Evolutionary conservation across 768 basidiomycete genomes (phyloP).

Genomic region (Scleroderma bovista): DNA sequence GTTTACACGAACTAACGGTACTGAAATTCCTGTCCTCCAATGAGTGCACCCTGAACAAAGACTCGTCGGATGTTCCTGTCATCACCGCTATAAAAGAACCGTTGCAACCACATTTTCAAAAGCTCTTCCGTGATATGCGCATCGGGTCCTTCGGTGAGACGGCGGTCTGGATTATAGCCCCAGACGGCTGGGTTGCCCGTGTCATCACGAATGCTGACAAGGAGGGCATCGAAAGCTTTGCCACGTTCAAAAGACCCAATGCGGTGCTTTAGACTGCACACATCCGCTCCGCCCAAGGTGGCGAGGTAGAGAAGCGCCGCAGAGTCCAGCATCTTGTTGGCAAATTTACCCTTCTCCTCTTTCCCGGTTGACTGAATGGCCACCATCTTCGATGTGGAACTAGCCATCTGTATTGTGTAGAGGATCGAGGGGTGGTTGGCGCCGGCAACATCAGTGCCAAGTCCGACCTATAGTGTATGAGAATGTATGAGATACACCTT

Average conservation of each 20-base stretch:
- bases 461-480: slow-evolving; percentile 69
- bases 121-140: slow-evolving; percentile 24
- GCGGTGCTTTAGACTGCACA: slow-evolving; percentile 62
- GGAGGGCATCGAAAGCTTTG: slow-evolving; percentile 86
- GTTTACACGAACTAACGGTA: no score
- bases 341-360: slow-evolving; percentile 29
- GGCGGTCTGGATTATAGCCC: slow-evolving; percentile 24
- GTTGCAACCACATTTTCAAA: slow-evolving; percentile 27
- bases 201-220: slow-evolving; percentile 46
- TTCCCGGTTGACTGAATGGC: slow-evolving; percentile 40
- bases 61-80: slow-evolving; percentile 78
- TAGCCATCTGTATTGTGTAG: slow-evolving; percentile 16
- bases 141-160: slow-evolving; percentile 29
- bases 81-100: slow-evolving; percentile 71
- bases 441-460: slow-evolving; percentile 93
- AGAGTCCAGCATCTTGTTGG: slow-evolving; percentile 61
- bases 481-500: slow-evolving; percentile 5
- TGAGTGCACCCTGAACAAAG: slow-evolving; percentile 73
- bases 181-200: slow-evolving; percentile 55
- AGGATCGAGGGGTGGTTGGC: slow-evolving; percentile 80
- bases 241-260: slow-evolving; percentile 76
- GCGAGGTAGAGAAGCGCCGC: slow-evolving; percentile 83
- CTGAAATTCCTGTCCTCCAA: slow-evolving; percentile 59
- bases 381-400: slow-evolving; percentile 32
- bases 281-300: slow-evolving; percentile 66